Evolutionary conservation across 116 monocot species (phyloP).

Genomic region (Iris pallida): DNA sequence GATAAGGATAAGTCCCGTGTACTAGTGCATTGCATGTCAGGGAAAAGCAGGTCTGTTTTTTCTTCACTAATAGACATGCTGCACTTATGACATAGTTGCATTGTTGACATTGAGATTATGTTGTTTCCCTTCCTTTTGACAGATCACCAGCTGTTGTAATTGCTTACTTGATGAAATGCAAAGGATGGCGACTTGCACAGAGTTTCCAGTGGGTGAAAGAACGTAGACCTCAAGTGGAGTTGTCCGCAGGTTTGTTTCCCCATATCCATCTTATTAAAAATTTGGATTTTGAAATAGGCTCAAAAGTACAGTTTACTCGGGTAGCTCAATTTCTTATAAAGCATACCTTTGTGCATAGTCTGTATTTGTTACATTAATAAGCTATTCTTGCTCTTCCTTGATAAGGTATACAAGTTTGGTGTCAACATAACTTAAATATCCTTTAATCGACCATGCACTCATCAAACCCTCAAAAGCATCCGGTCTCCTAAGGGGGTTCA

Average conservation of each 20-base stretch:
- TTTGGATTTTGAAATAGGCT: neutral
- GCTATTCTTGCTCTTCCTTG: neutral
- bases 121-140: neutral
- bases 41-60: slow-evolving; percentile 61
- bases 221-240: slow-evolving; percentile 45
- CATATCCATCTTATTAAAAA: neutral
- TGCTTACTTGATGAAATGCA: slow-evolving; percentile 70
- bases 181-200: slow-evolving; percentile 66
- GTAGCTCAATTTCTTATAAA: neutral
- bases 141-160: slow-evolving; percentile 83
- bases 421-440: too few relatives aligned
- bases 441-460: too few relatives aligned
- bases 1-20: slow-evolving; percentile 65
- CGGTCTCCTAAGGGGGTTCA: too few relatives aligned
- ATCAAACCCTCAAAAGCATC: too few relatives aligned
- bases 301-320: neutral
- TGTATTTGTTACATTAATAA: neutral
- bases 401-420: neutral
- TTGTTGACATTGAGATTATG: neutral
- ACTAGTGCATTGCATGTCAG: slow-evolving; percentile 89
- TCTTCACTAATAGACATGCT: neutral
- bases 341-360: neutral
- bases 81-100: neutral
- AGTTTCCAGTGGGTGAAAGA: slow-evolving; percentile 86
- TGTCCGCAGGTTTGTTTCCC: slow-evolving; percentile 41